These are phyloP conservation scores for Claviceps arundinis DNA, from an alignment of 2,329 filamentous ascomycete species.

Conservation along the genomic window DNA sequence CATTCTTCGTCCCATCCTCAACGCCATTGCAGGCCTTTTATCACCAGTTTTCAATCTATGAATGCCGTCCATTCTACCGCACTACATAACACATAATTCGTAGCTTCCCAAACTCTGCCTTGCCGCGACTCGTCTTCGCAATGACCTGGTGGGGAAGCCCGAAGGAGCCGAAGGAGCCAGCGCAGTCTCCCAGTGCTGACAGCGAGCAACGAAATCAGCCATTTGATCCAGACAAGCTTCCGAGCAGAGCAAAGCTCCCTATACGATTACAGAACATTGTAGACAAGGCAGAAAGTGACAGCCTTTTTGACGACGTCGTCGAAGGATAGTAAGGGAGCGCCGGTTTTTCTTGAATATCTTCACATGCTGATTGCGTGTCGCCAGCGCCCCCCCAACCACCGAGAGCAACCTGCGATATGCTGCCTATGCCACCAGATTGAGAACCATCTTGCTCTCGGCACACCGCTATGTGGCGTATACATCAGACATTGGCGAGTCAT, in stretches of 20 bases:
- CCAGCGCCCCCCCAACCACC: constrained; percentile 54
- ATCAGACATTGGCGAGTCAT: constrained; percentile 90
- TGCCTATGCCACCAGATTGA: constrained; percentile 73
- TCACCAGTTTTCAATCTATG: neutral
- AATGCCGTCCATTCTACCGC: neutral
- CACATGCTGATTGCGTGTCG: constrained; percentile 6
- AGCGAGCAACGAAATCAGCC: constrained; percentile 12
- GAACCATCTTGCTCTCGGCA: constrained; percentile 77
- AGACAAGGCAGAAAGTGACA: constrained; percentile 46
- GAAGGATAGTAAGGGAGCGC: constrained; percentile 56
- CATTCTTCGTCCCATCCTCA: too few relatives aligned
- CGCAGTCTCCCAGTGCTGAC: constrained; percentile 5
- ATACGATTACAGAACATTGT: constrained; percentile 42
- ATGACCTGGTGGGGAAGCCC: constrained; percentile 33
- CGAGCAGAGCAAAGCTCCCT: constrained; percentile 37
- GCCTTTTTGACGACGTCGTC: constrained; percentile 63
- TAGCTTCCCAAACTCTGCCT: neutral
- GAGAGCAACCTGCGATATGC: constrained; percentile 82
- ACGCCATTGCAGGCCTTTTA: too few relatives aligned
- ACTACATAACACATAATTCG: too few relatives aligned
- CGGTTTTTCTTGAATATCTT: neutral
- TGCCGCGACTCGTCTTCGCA: neutral
- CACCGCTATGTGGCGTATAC: constrained; percentile 97
- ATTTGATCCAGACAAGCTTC: constrained; percentile 34
- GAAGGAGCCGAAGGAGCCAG: constrained; percentile 18